Conservation (phyloP, 352 stramenopile species). For the Phytophthora sansomeana region DNA sequence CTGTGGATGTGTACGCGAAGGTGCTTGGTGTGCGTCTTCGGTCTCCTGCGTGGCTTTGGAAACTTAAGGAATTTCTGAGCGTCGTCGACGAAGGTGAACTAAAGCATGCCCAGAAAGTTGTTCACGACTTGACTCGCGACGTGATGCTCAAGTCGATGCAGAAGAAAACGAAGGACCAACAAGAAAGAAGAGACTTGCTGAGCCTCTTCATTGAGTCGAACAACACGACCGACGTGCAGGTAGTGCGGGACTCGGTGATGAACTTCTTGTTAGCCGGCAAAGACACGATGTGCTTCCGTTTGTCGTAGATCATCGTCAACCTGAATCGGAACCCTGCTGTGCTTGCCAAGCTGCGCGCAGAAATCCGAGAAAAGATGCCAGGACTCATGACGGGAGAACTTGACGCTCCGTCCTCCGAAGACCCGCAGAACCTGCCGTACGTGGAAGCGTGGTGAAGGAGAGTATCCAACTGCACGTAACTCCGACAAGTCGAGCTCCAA, state of each 20-base stretch:
- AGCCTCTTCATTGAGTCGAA: slow-evolving; percentile 53
- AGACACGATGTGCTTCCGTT: slow-evolving; percentile 65
- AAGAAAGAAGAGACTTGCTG: slow-evolving; percentile 45
- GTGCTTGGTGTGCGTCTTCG: slow-evolving; percentile 50
- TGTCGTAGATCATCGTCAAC: slow-evolving; percentile 62
- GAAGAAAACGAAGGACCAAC: slow-evolving; percentile 25
- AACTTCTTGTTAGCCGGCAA: slow-evolving; percentile 73
- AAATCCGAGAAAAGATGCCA: slow-evolving; percentile 35
- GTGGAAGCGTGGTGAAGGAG: slow-evolving; percentile 75
- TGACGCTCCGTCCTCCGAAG: slow-evolving; percentile 40
- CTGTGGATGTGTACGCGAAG: slow-evolving; percentile 48
- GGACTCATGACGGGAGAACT: slow-evolving; percentile 31
- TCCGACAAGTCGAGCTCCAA: slow-evolving; percentile 35
- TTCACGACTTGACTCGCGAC: slow-evolving; percentile 10
- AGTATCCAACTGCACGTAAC: slow-evolving; percentile 65
- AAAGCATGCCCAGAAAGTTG: background rate
- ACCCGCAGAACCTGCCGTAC: slow-evolving; percentile 64
- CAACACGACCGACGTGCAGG: slow-evolving; percentile 35
- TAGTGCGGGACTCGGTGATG: slow-evolving; percentile 64
- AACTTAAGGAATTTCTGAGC: slow-evolving; percentile 51
- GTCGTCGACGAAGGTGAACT: slow-evolving; percentile 35
- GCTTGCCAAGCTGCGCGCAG: slow-evolving; percentile 37
- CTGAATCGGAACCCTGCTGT: slow-evolving; percentile 48
- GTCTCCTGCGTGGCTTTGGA: slow-evolving; percentile 54
- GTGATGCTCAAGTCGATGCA: slow-evolving; percentile 56